Evolutionary conservation across 2,329 filamentous ascomycete genomes (phyloP), one percentile per base, ranked within the genome.

Genomic region (Fonsecaea pugnacius): DNA sequence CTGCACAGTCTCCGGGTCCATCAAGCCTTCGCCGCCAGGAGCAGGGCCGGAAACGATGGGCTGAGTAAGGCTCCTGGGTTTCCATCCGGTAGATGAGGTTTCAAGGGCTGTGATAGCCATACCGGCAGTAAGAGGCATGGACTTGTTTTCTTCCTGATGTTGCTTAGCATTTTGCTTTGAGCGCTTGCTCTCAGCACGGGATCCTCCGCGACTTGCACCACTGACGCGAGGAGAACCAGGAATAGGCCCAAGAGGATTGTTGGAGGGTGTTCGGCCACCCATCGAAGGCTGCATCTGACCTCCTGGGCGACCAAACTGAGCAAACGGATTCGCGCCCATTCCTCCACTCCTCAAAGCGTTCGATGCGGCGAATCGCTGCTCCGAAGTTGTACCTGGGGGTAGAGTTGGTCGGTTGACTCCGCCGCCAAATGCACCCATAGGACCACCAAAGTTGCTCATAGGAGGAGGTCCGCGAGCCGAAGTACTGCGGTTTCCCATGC

Each of bases 1-100:
- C 82, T 99, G 95, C 64, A 99, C 95, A 83, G 95, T 87, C 72
- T 94, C 91, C 27, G 95, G 94, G 70, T 96, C 87, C 80, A 98
- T 86, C 72, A 91, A 84, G 57, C 82, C 81, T 8, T 83, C 81
- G 62, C 79, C 80, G 67, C 80, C 81, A 70, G 80, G 77, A 65
- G 81, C 76, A 68, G 81, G 78, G 62, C 82, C 78, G 65, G 79
- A 73, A 63, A 78, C 75, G 50, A 78, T 67, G 57, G 75, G 67
- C 33, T 76, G 75, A 58, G 80, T 83, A 58, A 96, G 67, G 72
- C 90, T 95, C 60, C 83, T 87, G 30, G 95, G 91, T 81, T 96
- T 96, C 95, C 95, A 99, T 58, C 95, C 94, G 62, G 80, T 85
- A n/a, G 85, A 70, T 0, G 92, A 89, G 48, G 87, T 79, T 65